Base-by-base conservation (phyloP, 73 alveolate species). In the Tetrahymena borealis region DNA sequence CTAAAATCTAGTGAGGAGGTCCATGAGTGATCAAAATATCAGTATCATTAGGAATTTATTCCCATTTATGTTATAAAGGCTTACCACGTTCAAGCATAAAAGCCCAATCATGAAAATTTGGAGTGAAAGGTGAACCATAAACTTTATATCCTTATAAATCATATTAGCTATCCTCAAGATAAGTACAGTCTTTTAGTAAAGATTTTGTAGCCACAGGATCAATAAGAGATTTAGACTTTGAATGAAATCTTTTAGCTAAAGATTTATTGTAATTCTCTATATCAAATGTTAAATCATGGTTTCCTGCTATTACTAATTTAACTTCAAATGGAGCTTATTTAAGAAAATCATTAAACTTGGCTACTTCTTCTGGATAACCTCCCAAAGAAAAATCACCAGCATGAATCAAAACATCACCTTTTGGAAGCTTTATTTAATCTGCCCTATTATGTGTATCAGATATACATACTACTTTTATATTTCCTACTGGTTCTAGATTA, bases 1-100 rank as follows among this genome's bases (percentile, higher is more conserved):
- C 93, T 16, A 90, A 31, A 3, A 91, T 91, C 77, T 37, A 43
- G n/a, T 36, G 78, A 15, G 95, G 95, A 31, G 95, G 95, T 7
- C 95, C 95, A 90, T 93, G 95, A 3, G 95, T 93, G 31, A 93
- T 93, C 41, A 93, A 28, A 8, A 93, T 93, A 31, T 93, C 95
- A 11, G 95, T 93, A 79, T 93, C 94, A 7, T 33, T 39, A 10
- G 95, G 95, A 33, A 93, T 93, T 93, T 38, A 32, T 35, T 33
- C 40, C 94, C 95, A 93, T 38, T 90, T 93, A 90, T 79, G 91
- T 20, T 32, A 32, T 12, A 90, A 31, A 38, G 35, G 79, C 12
- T 40, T 36, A 32, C 94, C 95, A 38, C 90, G 32, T 18, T 93
- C 41, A 7, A 39, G 78, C 37, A 36, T 90, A 90, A 93, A 93